Base-by-base conservation (phyloP, 2,329 filamentous ascomycete species). In the Talaromyces sp. region DNA sequence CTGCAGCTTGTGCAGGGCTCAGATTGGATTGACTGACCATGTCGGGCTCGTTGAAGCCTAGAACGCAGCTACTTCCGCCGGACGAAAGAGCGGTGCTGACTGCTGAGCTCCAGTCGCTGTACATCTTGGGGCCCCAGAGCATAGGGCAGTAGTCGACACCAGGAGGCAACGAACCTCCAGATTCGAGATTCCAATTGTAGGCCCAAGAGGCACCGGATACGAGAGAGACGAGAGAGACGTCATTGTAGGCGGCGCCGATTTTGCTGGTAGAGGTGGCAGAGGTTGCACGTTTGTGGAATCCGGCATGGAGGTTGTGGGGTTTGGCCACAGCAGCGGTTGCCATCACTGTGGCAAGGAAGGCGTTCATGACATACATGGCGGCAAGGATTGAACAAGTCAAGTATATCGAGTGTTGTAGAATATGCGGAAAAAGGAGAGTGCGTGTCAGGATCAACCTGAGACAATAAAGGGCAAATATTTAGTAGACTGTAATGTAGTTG, bases 11-110 rank as follows among this genome's bases (percentile, higher is more conserved):
- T 9, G 68, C 39, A 19, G 78, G 73, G 45, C 71, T 68, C 71
- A 82, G 78, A 68, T 72, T 70, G 56, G 80, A 72, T 70, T 82
- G 80, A 2, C 68, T 67, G 62, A 66, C 10, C 10, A 73, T 71
- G 68, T 83, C 81, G 31, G 81, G 81, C 69, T 83, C 81, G 72
- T 83, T 83, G 75, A 83, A 82, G 41, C 75, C 76, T 54, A 82
- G 69, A 39, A 81, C 72, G 66, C 79, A 76, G 31, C 68, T 71
- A 67, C 71, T 73, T 58, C 76, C 78, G 27, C 27, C 27, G 47
- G 72, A 73, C 35, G 71, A 69, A 10, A 81, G 73, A 24, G 73
- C 72, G 8, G 71, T 71, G 39, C 75, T 69, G 63, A 79, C 73
- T 58, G 74, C 73, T 10, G 70, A 62, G 27, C 70, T 56, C 79